Base-by-base conservation (phyloP, 2,329 filamentous ascomycete species). In the Alternaria incomplexa region DNA sequence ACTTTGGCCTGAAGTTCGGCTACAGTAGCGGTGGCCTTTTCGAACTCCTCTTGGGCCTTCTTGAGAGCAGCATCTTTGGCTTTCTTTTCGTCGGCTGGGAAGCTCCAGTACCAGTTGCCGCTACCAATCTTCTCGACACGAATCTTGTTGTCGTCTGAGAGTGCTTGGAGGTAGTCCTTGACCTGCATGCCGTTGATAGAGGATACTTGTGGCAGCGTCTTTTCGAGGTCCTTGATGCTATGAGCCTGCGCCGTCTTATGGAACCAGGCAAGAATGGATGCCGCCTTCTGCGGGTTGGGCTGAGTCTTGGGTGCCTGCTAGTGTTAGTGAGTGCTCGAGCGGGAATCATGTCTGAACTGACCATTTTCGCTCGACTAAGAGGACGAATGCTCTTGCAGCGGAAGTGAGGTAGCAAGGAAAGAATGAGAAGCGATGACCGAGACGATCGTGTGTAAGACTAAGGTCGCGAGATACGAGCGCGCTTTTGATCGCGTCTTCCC, bases 81-180 rank as follows among this genome's bases (percentile, higher is more conserved):
- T 51, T 83, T 84, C 73, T 82, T 85, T 71, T 86, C 86, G 56
- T 90, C 87, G 26, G 84, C 87, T 17, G 79, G 82, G 74, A 91
- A 91, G 66, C 84, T 86, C 89, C 89, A 91, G 79, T 91, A 91
- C 89, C 89, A 91, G 75, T 91, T 91, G 26, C 88, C 89, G 66
- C 84, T 89, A 46, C 89, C 89, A 70, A 91, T 91, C 77, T 91
- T 91, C 80, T 91, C 89, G 26, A 90, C 86, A 17, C 85, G 84
- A 64, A 91, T 85, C 69, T 85, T 84, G 70, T 83, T 83, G 60
- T 91, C 89, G 70, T 90, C 88, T 9, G 83, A 81, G 20, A 91
- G 83, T 5, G 84, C 81, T 74, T 90, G 88, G 17, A 91, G 80
- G 72, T 88, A 90, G 71, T 91, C 89, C 77, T 90, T 90, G 48